Base-by-base conservation (phyloP, 2,329 filamentous ascomycete species). In the Colletotrichum lupini region DNA sequence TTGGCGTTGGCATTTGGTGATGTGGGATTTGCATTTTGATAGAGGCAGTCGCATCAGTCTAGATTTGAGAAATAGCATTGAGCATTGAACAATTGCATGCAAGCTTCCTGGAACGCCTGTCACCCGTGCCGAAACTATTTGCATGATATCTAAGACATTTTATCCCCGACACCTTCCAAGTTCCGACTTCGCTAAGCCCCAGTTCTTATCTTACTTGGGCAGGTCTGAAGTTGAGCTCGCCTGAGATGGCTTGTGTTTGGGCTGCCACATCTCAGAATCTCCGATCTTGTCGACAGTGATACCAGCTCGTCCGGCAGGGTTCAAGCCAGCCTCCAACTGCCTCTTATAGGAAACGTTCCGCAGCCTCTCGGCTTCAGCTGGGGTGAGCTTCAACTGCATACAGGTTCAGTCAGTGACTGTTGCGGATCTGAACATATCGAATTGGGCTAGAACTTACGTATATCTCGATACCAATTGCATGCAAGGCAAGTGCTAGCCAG, bases 321-420 rank as follows among this genome's bases (percentile, higher is more conserved):
- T 81, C 78, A 87, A 83, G 0, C 88, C 88, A 4, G 85, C 84
- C 75, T 87, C 87, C 11, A 89, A 64, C 75, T 91, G 89, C 58
- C 84, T 82, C 77, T 89, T 83, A 76, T 88, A 89, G n/a, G 85
- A 87, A 1, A 90, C 82, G 28, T 83, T 80, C 16, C 88, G 82
- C 62, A 91, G 78, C 9, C 88, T 80, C 58, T 89, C 82, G 1
- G 81, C 80, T 75, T 91, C 89, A 12, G 79, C 82, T 0, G 88
- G 87, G 0, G 89, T 91, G 22, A 89, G 76, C 16, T 77, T 78
- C 35, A 90, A 78, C 80, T 89, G 84, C 8, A 22, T 2, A 5
- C 7, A 2, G n/a, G 4, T 22, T 11, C 14, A 1, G 11, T 68
- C 12, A 72, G 58, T 28, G 11, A 1, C 4, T 32, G 19, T 22